Percentiles rank a stretch among this genome's conserved stretches.
Evolutionary conservation across 306 rosid genomes (phyloP).

Genomic region (Dryas alaskensis): DNA sequence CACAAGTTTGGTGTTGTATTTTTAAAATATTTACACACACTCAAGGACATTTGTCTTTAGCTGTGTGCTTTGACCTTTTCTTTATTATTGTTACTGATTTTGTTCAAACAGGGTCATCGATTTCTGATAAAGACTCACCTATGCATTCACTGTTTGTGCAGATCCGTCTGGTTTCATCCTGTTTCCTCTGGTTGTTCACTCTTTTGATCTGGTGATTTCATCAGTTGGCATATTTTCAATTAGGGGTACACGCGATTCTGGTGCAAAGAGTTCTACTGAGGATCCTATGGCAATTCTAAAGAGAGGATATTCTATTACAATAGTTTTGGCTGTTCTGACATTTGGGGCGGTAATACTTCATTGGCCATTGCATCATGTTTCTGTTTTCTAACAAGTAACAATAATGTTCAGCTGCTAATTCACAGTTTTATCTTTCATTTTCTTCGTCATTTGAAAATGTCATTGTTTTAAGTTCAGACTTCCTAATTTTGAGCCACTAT

Average conservation of each 20-base stretch:
- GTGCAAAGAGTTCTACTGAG: conserved; percentile 65
- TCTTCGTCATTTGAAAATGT: conserved; percentile 19
- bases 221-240: conserved; percentile 88
- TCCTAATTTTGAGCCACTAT: conserved; percentile 22
- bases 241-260: conserved; percentile 80
- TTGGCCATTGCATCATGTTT: conserved; percentile 19
- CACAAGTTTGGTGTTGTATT: conserved; percentile 14
- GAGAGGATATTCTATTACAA: conserved; percentile 88
- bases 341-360: conserved; percentile 78
- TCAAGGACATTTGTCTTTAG: background rate
- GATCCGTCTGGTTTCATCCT: conserved; percentile 99
- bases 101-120: background rate
- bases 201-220: conserved; percentile 90
- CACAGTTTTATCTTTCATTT: conserved; percentile 4
- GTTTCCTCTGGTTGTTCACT: conserved; percentile 98
- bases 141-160: conserved; percentile 43
- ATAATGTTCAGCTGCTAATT: background rate
- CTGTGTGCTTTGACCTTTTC: background rate
- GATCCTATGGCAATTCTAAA: conserved; percentile 97
- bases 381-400: background rate
- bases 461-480: conserved; percentile 1
- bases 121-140: conserved; percentile 32
- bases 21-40: background rate
- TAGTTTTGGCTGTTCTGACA: conserved; percentile 83
- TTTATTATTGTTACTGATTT: conserved; percentile 14